phyloP scores from a whole-genome alignment of 2,329 filamentous ascomycete genomes.

The Phyllosticta citriasiana region DNA sequence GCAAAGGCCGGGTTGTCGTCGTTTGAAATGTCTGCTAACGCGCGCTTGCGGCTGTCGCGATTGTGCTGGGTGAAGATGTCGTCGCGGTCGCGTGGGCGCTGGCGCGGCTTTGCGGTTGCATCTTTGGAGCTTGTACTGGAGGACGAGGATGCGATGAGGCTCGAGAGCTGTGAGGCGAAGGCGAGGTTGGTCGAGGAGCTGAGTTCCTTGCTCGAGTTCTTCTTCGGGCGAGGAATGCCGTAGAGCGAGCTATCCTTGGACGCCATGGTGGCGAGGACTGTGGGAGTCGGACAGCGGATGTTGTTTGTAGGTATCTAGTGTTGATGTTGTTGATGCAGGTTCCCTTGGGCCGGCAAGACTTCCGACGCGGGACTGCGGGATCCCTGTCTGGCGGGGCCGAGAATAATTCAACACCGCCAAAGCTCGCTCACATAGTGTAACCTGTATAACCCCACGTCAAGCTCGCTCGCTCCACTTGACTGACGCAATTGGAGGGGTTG shows the following conservation, averaged over 20 bases:
- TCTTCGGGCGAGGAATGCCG: constrained; percentile 61
- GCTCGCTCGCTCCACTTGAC: background rate
- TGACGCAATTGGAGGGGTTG: constrained; percentile 4
- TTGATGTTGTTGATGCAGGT: background rate
- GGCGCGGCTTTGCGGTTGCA: constrained; percentile 37
- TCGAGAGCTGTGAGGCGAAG: constrained; percentile 81
- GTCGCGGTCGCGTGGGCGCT: constrained; percentile 50
- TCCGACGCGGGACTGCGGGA: background rate
- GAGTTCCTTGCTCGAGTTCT: constrained; percentile 52
- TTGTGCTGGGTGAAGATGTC: constrained; percentile 62
- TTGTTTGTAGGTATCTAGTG: background rate
- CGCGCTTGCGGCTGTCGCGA: constrained; percentile 52
- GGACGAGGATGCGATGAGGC: constrained; percentile 56
- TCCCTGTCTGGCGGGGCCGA: constrained; percentile 7
- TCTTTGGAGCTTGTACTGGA: constrained; percentile 27
- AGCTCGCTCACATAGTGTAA: constrained; percentile 1
- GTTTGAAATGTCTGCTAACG: constrained; percentile 46
- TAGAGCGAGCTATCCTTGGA: constrained; percentile 60
- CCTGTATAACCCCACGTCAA: background rate
- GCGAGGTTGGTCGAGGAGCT: constrained; percentile 62
- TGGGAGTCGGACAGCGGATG: background rate
- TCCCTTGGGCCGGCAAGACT: background rate
- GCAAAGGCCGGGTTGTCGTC: constrained; percentile 43
- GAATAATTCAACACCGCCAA: background rate
- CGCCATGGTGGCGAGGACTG: background rate